Evolutionary conservation across 441 rosid genomes (phyloP).

Genomic region (Corymbia calophylla): DNA sequence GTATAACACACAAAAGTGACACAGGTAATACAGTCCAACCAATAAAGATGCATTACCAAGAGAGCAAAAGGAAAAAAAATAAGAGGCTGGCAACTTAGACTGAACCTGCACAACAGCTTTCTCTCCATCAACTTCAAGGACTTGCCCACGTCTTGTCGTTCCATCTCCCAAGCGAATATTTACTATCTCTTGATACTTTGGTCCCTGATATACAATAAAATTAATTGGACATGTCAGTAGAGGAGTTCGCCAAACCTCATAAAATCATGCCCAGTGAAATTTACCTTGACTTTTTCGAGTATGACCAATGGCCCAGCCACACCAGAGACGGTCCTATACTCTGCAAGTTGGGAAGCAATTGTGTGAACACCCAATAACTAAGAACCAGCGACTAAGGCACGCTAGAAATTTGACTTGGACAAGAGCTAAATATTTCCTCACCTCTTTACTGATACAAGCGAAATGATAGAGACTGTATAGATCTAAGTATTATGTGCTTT

Average conservation of each 20-base stretch:
- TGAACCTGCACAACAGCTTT: constrained; percentile 54
- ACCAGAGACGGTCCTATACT: constrained; percentile 41
- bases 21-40: neutral
- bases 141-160: constrained; percentile 44
- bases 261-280: neutral
- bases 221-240: neutral
- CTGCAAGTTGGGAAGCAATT: constrained; percentile 9
- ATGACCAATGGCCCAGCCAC: constrained; percentile 25
- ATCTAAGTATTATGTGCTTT: neutral
- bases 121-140: constrained; percentile 36
- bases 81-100: neutral
- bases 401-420: neutral
- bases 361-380: neutral
- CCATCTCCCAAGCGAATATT: constrained; percentile 47
- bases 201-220: constrained; percentile 24
- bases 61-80: neutral
- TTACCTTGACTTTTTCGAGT: constrained; percentile 46
- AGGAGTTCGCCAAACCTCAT: neutral
- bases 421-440: neutral
- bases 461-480: neutral
- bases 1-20: neutral
- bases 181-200: constrained; percentile 52
- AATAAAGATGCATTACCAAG: neutral
- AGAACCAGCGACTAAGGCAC: neutral
- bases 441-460: neutral